Percentiles rank a stretch among this genome's conserved stretches.
Conservation (phyloP, 805 yeast genomes). For the Cyberlindnera mycetangii region DNA sequence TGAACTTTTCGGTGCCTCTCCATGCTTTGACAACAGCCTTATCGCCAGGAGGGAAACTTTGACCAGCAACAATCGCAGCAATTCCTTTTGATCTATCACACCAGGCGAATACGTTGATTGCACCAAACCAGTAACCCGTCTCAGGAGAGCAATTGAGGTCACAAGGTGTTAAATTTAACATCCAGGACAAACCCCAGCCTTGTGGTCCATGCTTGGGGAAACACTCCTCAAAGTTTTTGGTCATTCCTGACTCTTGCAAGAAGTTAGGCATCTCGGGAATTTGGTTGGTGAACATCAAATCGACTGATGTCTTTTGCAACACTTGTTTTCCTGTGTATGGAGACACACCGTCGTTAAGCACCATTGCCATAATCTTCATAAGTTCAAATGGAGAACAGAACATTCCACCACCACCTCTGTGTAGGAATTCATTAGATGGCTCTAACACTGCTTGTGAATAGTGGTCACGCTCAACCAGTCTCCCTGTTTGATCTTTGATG, state of each 20-base stretch:
- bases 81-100: conserved; percentile 36
- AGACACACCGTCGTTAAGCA: conserved; percentile 40
- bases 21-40: conserved; percentile 18
- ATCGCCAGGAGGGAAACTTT: conserved; percentile 36
- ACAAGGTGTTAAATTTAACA: conserved; percentile 19
- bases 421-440: conserved; percentile 13
- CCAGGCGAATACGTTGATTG: conserved; percentile 40
- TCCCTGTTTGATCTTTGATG: conserved; percentile 19
- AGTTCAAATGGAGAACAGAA: conserved; percentile 39
- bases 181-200: conserved; percentile 16
- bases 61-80: conserved; percentile 39
- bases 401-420: conserved; percentile 44
- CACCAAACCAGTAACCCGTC: conserved; percentile 40
- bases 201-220: conserved; percentile 17
- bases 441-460: not conserved
- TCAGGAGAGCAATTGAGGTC: conserved; percentile 37
- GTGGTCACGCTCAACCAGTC: not conserved
- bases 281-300: conserved; percentile 31
- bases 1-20: conserved; percentile 22
- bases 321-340: conserved; percentile 33
- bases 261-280: conserved; percentile 29
- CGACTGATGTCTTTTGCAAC: conserved; percentile 33
- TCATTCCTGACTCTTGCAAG: not conserved
- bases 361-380: conserved; percentile 35
- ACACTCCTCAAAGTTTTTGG: conserved; percentile 1